A percentile compares a stretch with the other conserved stretches of the same genome.
phyloP scores from a whole-genome alignment of 1,284 basidiomycete genomes.

The Moesziomyces antarcticus region DNA sequence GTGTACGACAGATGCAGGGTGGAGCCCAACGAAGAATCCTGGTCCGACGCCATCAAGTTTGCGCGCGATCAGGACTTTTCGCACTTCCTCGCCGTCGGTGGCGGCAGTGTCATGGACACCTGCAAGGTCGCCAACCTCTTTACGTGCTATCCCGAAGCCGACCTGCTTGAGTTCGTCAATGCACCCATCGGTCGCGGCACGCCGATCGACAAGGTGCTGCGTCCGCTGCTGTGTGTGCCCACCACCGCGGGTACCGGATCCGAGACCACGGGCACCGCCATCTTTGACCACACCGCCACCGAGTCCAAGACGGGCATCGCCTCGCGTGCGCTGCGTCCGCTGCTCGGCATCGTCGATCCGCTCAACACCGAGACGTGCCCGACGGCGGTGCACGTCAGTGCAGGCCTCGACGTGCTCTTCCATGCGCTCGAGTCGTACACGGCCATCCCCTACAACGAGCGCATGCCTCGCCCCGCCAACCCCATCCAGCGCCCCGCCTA shows the following conservation, averaged over 20 bases:
- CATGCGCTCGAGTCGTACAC: constrained; percentile 84
- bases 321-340: constrained; percentile 87
- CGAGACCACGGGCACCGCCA: constrained; percentile 95
- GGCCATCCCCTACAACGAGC: constrained; percentile 76
- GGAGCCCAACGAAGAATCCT: constrained; percentile 86
- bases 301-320: constrained; percentile 96
- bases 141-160: constrained; percentile 82
- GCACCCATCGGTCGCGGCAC: constrained; percentile 93
- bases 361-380: constrained; percentile 82
- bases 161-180: constrained; percentile 91
- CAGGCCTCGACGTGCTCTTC: constrained; percentile 90
- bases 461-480: constrained; percentile 86
- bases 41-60: constrained; percentile 83
- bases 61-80: constrained; percentile 85
- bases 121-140: constrained; percentile 89
- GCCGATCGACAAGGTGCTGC: constrained; percentile 79
- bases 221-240: constrained; percentile 90
- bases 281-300: constrained; percentile 79
- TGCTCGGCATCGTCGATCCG: constrained; percentile 86
- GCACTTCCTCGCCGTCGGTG: constrained; percentile 82
- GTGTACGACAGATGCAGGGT: constrained; percentile 85
- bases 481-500: constrained; percentile 89
- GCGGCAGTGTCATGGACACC: constrained; percentile 95
- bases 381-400: constrained; percentile 83
- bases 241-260: constrained; percentile 92